Percentiles rank a stretch among this genome's conserved stretches.
Conservation (phyloP, 441 rosid species). For the Syzygium malaccense region DNA sequence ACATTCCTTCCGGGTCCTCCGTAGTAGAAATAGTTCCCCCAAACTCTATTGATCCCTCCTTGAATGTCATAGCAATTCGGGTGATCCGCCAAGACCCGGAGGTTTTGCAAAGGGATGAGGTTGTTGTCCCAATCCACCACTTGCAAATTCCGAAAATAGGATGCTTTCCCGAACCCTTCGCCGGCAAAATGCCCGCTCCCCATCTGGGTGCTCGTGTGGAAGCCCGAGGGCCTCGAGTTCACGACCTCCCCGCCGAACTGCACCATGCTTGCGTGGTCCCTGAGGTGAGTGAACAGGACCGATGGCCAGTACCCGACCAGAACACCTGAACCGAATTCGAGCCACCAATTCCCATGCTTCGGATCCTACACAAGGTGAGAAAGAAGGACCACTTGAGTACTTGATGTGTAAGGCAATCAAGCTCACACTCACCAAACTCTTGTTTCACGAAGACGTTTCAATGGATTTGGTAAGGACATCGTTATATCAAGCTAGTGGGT, state of each 20-base stretch:
- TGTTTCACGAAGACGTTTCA: background rate
- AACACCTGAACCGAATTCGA: constrained; percentile 8
- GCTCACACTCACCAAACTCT: background rate
- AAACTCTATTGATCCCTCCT: constrained; percentile 6
- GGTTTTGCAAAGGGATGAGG: constrained; percentile 4
- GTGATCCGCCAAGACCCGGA: constrained; percentile 7
- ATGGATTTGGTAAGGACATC: background rate
- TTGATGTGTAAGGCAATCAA: background rate
- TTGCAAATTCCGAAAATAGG: constrained; percentile 11
- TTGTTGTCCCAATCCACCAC: constrained; percentile 14
- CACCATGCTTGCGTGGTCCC: constrained; percentile 8
- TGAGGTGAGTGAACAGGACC: constrained; percentile 7
- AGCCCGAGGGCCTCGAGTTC: constrained; percentile 5
- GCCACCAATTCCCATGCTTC: constrained; percentile 18
- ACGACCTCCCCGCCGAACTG: constrained; percentile 12
- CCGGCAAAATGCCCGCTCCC: constrained; percentile 12
- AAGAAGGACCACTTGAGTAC: background rate
- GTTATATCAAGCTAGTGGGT: background rate
- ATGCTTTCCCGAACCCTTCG: constrained; percentile 10
- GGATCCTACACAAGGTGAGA: constrained; percentile 3
- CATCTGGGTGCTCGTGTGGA: constrained; percentile 12
- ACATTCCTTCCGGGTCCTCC: constrained; percentile 13
- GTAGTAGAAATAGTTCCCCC: constrained; percentile 13
- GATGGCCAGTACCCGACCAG: constrained; percentile 14
- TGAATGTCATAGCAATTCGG: constrained; percentile 11